Percentiles rank a stretch among this genome's conserved stretches.
Evolutionary conservation across 2,329 filamentous ascomycete genomes (phyloP).

Genomic region (Diaporthe humulicola): DNA sequence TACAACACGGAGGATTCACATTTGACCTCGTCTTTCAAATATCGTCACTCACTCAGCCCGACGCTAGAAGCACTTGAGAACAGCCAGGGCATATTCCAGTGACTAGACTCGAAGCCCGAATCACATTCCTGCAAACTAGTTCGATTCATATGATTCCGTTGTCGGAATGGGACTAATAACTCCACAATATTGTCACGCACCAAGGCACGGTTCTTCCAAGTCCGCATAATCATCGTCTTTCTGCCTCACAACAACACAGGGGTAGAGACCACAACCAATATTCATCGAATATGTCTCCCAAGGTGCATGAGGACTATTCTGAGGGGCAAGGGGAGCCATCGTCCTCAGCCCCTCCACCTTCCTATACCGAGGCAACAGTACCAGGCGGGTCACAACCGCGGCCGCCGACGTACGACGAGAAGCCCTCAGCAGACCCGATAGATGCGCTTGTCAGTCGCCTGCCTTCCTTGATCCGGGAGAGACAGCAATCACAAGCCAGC

Average conservation of each 20-base stretch:
- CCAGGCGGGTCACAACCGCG: conserved; percentile 1
- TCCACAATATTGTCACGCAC: not conserved
- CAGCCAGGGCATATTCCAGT: conserved; percentile 8
- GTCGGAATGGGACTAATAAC: not conserved
- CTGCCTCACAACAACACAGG: not conserved
- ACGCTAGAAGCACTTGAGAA: conserved; percentile 1
- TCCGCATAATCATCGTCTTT: not conserved
- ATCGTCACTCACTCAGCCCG: conserved; percentile 5
- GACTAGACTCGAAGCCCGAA: not conserved
- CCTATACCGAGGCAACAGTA: conserved; percentile 16
- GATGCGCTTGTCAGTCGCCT: conserved; percentile 14
- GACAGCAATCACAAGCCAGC: conserved; percentile 5
- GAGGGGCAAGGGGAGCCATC: not conserved
- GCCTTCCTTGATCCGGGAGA: conserved; percentile 7
- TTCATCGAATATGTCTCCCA: not conserved
- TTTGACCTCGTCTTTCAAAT: conserved; percentile 5
- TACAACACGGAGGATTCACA: not conserved
- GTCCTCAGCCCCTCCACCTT: not conserved
- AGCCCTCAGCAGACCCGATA: not conserved
- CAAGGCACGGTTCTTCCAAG: not conserved
- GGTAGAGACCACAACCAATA: not conserved
- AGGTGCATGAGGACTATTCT: not conserved
- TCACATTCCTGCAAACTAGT: not conserved
- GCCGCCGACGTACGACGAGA: not conserved
- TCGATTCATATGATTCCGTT: too few relatives aligned